Percentiles rank a stretch among this genome's conserved stretches.
phyloP scores from a whole-genome alignment of 768 basidiomycete genomes.

The Tricholoma flavovirens region DNA sequence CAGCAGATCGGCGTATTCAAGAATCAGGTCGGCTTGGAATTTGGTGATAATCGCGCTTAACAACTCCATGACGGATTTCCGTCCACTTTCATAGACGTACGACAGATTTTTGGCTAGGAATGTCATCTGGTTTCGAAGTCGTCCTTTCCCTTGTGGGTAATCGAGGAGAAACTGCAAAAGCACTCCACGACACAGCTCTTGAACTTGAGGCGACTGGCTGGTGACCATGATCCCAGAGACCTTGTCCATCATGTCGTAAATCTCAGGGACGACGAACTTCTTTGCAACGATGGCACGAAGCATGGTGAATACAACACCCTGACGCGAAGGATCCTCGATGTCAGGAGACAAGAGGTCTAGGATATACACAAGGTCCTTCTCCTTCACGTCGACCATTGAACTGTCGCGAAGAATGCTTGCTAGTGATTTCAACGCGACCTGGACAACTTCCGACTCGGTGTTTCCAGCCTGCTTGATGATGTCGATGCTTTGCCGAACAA shows the following conservation, averaged over 20 bases:
- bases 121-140: constrained; percentile 80
- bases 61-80: constrained; percentile 90
- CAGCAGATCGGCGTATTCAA: constrained; percentile 81
- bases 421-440: constrained; percentile 82
- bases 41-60: constrained; percentile 80
- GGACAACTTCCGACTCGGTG: constrained; percentile 86
- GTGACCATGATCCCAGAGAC: constrained; percentile 91
- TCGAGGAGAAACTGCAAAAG: constrained; percentile 93
- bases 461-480: constrained; percentile 79
- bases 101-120: constrained; percentile 91
- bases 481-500: constrained; percentile 77
- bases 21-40: constrained; percentile 68
- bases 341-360: constrained; percentile 85
- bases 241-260: constrained; percentile 95
- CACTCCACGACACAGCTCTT: constrained; percentile 84
- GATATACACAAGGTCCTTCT: constrained; percentile 82
- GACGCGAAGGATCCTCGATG: constrained; percentile 82
- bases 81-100: constrained; percentile 86
- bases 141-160: constrained; percentile 93
- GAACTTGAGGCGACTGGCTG: constrained; percentile 84
- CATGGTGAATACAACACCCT: constrained; percentile 81
- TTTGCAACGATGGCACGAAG: constrained; percentile 87
- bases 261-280: constrained; percentile 90
- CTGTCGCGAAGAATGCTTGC: constrained; percentile 89
- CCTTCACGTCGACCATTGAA: constrained; percentile 73